Evolutionary conservation across 2,329 filamentous ascomycete species (phyloP).

Genomic region (Juglanconis oblonga): DNA sequence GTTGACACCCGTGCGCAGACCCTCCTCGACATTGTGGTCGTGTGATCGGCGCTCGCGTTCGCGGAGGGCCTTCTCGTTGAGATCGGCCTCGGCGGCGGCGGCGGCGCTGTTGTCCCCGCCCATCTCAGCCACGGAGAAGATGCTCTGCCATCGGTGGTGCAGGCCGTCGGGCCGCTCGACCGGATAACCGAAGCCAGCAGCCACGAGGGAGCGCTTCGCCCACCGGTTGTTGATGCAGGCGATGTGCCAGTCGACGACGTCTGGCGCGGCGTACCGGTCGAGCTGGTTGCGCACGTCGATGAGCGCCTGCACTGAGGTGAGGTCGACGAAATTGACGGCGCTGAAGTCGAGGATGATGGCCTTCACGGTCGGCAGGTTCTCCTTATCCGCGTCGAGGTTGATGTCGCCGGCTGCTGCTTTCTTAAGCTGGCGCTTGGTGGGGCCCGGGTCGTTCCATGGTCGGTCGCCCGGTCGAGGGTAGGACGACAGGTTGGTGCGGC

Average conservation of each 20-base stretch:
- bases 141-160: slow-evolving; percentile 80
- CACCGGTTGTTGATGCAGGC: slow-evolving; percentile 91
- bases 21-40: slow-evolving; percentile 13
- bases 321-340: slow-evolving; percentile 89
- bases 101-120: slow-evolving; percentile 68
- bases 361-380: slow-evolving; percentile 29
- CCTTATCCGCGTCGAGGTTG: slow-evolving; percentile 17
- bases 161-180: slow-evolving; percentile 49
- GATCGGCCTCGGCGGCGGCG: slow-evolving; percentile 61
- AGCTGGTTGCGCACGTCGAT: slow-evolving; percentile 95
- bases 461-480: slow-evolving; percentile 71
- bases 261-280: slow-evolving; percentile 77
- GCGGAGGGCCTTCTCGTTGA: slow-evolving; percentile 50
- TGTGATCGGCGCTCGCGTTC: slow-evolving; percentile 3
- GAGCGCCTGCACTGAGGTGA: slow-evolving; percentile 86
- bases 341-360: slow-evolving; percentile 94
- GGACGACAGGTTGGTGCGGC: slow-evolving; percentile 68
- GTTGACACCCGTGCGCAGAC: neutral
- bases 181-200: slow-evolving; percentile 86
- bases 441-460: slow-evolving; percentile 93
- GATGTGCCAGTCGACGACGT: slow-evolving; percentile 90
- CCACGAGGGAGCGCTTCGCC: slow-evolving; percentile 86
- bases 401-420: slow-evolving; percentile 20
- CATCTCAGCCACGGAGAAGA: slow-evolving; percentile 89
- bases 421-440: slow-evolving; percentile 45